phyloP scores from a whole-genome alignment of 2,329 filamentous ascomycete species.

The Fusarium newnesense region DNA sequence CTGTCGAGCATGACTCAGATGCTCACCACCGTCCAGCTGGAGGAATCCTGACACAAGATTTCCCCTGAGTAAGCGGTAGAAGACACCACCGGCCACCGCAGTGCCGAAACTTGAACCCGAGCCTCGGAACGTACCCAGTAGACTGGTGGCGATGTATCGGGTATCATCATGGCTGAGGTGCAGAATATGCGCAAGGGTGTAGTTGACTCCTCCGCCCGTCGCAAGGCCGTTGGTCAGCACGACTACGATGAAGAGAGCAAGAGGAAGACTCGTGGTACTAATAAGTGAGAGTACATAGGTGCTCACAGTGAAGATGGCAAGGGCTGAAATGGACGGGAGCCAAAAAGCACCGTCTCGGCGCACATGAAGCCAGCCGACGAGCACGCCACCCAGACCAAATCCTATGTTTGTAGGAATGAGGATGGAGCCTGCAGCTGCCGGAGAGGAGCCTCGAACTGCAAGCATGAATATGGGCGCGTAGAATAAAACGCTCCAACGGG shows the following conservation, averaged over 20 bases:
- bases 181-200: constrained; percentile 82
- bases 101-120: constrained; percentile 86
- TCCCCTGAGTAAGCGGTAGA: constrained; percentile 68
- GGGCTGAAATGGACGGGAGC: constrained; percentile 67
- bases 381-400: constrained; percentile 78
- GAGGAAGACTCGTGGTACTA: constrained; percentile 62
- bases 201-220: constrained; percentile 80
- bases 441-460: constrained; percentile 75
- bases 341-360: constrained; percentile 79
- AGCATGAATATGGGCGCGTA: constrained; percentile 84
- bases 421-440: constrained; percentile 77
- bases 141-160: constrained; percentile 79
- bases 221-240: constrained; percentile 78
- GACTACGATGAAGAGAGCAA: constrained; percentile 64
- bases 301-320: constrained; percentile 69
- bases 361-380: constrained; percentile 81
- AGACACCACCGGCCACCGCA: constrained; percentile 81
- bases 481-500: constrained; percentile 83
- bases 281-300: constrained; percentile 66
- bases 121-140: constrained; percentile 82
- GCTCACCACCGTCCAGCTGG: constrained; percentile 53
- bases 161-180: constrained; percentile 74
- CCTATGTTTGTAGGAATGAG: constrained; percentile 85
- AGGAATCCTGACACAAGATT: constrained; percentile 68
- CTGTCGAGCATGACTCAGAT: constrained; percentile 48